Evolutionary conservation across 257 asterid species (phyloP), one percentile per base, ranked within the genome.

Genomic region (Solanum boliviense): DNA sequence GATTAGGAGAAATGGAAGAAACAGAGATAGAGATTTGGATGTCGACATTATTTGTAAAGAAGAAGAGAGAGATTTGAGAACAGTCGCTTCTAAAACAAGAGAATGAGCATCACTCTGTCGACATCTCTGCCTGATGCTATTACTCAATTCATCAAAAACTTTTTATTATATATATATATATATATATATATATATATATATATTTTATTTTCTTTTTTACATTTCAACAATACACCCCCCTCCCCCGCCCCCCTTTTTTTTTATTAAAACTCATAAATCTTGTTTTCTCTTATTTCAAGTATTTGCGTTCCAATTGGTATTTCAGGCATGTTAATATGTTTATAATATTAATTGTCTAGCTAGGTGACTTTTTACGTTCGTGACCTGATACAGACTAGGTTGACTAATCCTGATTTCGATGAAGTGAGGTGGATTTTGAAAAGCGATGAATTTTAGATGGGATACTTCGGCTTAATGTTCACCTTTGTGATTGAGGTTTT

Each of bases 31-130:
- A 75, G 56, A 21, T 73, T 41, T 20, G 29, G 70, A 81, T 82
- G 86, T 82, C 86, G 86, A 82, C 86, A 82, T 82, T 82, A 82
- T 48, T 82, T 29, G 86, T 48, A 48, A 48, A 48, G 44, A 82
- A 48, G 12, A 48, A 82, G 85, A 82, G 31, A 82, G 85, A 44
- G 62, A 5, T 79, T 31, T 25, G 39, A 46, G 39, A 46, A 46
- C 85, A 46, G 12, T 81, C 18, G 31, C 70, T 48, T 82, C 29
- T 82, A 27, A 27, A 0, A 46, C 1, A 48, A 48, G 44, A 48
- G 44, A 82, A 82, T 48, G 86, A 82, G 31, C 86, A 46, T 25
- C 86, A 82, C 29, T 82, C 20, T 82, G 86, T 82, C 86, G 86
- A 82, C 86, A 82, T n/a, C 39, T 13, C 62, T 56, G 65, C 65